phyloP scores from a whole-genome alignment of 345 rosid genomes.

The Gossypium thurberi region DNA sequence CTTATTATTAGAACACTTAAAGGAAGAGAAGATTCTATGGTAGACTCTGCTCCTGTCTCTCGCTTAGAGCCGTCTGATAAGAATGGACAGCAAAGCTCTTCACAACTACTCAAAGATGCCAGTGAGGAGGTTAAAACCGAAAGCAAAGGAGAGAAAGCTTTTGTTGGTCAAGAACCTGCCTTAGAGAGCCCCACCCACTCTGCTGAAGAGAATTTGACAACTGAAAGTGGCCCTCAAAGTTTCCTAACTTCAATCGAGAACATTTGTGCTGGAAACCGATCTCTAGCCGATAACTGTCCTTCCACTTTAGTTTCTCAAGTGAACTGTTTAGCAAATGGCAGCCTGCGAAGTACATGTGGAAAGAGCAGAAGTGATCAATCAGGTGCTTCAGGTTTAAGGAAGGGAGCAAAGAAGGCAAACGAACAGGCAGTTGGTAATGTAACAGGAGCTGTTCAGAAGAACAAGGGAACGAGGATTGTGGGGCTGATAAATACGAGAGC shows the following conservation, averaged over 20 bases:
- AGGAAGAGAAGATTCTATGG: conserved; percentile 56
- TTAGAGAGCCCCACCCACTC: conserved; percentile 28
- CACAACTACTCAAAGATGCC: conserved; percentile 27
- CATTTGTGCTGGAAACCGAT: conserved; percentile 23
- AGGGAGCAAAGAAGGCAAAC: conserved; percentile 26
- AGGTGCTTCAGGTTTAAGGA: conserved; percentile 22
- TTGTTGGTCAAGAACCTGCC: conserved; percentile 32
- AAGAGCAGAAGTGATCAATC: conserved; percentile 26
- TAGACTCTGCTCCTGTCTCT: conserved; percentile 36
- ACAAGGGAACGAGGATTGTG: conserved; percentile 37
- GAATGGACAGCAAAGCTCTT: conserved; percentile 56
- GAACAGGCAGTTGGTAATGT: conserved; percentile 25
- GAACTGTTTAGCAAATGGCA: conserved; percentile 17
- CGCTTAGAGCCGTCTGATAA: conserved; percentile 55
- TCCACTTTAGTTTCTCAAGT: conserved; percentile 41
- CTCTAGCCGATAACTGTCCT: conserved; percentile 31
- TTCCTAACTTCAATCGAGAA: conserved; percentile 41
- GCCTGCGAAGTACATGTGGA: conserved; percentile 9
- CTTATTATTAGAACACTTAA: conserved; percentile 58
- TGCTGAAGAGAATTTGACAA: conserved; percentile 27
- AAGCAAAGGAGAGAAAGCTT: conserved; percentile 24
- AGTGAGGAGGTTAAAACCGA: conserved; percentile 22
- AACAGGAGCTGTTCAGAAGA: conserved; percentile 27
- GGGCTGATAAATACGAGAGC: conserved; percentile 51
- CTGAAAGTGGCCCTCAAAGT: conserved; percentile 29